Evolutionary conservation across 768 basidiomycete species (phyloP).

Genomic region (Grammothele lineata): DNA sequence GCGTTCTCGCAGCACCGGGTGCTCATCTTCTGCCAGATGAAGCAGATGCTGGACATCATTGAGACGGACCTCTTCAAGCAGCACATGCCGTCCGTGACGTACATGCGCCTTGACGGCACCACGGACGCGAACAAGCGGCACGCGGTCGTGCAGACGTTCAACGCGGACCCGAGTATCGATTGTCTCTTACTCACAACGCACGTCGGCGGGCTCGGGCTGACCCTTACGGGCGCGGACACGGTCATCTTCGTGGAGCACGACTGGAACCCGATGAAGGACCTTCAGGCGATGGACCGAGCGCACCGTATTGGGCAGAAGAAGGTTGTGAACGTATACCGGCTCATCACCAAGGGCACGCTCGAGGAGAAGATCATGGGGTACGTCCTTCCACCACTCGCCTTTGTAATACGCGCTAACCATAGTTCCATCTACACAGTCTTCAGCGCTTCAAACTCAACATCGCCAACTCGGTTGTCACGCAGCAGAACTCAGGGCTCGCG

Average conservation of each 20-base stretch:
- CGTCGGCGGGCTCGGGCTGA: constrained; percentile 94
- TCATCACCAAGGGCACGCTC: constrained; percentile 94
- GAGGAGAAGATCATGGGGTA: constrained; percentile 99
- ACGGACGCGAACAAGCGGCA: constrained; percentile 94
- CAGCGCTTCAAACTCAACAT: constrained; percentile 99
- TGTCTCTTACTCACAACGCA: constrained; percentile 93
- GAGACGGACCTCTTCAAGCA: constrained; percentile 88
- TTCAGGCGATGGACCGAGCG: constrained; percentile 99
- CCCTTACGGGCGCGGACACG: constrained; percentile 96
- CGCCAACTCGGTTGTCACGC: constrained; percentile 93
- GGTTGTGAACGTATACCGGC: constrained; percentile 96
- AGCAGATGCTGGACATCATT: constrained; percentile 98
- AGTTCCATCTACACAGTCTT: constrained; percentile 45
- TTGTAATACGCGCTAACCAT: constrained; percentile 6
- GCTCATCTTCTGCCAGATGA: constrained; percentile 98
- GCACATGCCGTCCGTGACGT: constrained; percentile 93
- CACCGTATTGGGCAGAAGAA: constrained; percentile 98
- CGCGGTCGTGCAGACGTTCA: constrained; percentile 97
- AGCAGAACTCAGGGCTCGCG: constrained; percentile 90
- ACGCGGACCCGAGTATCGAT: constrained; percentile 95
- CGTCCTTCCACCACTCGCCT: constrained; percentile 19
- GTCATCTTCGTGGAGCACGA: constrained; percentile 99
- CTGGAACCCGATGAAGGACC: constrained; percentile 99
- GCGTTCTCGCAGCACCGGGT: constrained; percentile 94
- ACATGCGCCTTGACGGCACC: constrained; percentile 95